Evolutionary conservation across 805 yeast species (phyloP).

Genomic region (Trichomonascus vanleenenianus): DNA sequence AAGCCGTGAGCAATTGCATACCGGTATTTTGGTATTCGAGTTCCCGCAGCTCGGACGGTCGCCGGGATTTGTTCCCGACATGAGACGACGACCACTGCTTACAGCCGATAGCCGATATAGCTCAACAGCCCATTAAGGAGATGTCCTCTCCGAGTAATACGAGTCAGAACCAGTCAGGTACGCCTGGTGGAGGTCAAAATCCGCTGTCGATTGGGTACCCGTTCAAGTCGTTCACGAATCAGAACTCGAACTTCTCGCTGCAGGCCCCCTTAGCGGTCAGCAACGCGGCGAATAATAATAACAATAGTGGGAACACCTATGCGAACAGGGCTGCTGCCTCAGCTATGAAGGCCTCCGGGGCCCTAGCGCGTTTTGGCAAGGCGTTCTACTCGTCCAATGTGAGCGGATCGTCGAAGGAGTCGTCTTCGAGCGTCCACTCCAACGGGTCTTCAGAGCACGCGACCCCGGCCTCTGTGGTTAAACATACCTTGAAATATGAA

Average conservation of each 20-base stretch:
- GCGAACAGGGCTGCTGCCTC: constrained; percentile 15
- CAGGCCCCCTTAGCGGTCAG: not conserved
- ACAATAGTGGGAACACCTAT: no score
- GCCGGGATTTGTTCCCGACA: no score
- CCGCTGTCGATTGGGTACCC: no score
- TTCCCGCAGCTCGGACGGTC: no score
- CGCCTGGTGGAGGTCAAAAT: no score
- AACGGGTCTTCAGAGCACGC: not conserved
- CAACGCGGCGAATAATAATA: no score
- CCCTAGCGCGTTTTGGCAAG: constrained; percentile 20
- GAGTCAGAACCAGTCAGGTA: not conserved
- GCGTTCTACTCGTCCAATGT: constrained; percentile 16
- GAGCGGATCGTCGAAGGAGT: not conserved
- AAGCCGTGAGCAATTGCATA: no score
- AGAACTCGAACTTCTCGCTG: not conserved
- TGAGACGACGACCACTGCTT: no score
- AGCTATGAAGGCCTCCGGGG: constrained; percentile 16
- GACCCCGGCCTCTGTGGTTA: not conserved
- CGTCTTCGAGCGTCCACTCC: not conserved
- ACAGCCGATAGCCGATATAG: no score
- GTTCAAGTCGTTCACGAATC: not conserved
- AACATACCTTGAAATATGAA: constrained; percentile 1
- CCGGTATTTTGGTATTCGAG: no score
- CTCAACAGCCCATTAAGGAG: no score
- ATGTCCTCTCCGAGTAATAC: not conserved